Evolutionary conservation across 106 monocot genomes (phyloP).

Genomic region (Allium cepa): DNA sequence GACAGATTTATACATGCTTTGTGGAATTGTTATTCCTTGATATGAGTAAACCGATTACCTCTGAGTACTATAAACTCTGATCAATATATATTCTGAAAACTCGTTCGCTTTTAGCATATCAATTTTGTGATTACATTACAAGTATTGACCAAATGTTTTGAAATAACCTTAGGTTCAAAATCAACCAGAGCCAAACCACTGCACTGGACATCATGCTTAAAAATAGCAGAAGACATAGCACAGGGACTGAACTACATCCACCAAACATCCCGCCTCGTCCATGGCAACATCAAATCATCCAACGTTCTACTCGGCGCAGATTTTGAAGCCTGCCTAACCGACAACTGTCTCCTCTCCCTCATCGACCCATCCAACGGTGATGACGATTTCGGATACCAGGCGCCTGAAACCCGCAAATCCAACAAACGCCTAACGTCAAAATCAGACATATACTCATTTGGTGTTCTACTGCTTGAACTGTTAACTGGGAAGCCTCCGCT

Average conservation of each 20-base stretch:
- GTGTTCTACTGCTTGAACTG: constrained; percentile 73
- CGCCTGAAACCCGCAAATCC: constrained; percentile 62
- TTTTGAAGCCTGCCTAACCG: constrained; percentile 87
- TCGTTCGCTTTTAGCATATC: no score
- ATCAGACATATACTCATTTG: constrained; percentile 88
- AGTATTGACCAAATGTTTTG: no score
- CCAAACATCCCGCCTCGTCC: constrained; percentile 78
- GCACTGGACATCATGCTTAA: constrained; percentile 93
- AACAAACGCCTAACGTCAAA: constrained; percentile 40
- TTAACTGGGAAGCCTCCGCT: constrained; percentile 65
- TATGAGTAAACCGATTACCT: no score
- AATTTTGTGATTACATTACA: no score
- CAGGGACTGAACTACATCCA: constrained; percentile 92
- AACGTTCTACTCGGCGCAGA: constrained; percentile 87
- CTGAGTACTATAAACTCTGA: no score
- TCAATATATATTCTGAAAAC: no score
- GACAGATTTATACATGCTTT: no score
- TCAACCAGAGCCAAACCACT: constrained; percentile 70
- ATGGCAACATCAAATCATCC: constrained; percentile 78
- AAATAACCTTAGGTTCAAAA: constrained; percentile 48
- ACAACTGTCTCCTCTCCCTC: constrained; percentile 65
- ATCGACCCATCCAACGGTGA: constrained; percentile 35
- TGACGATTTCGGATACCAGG: constrained; percentile 42
- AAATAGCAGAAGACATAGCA: constrained; percentile 86
- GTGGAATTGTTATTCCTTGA: no score